Evolutionary conservation across 2,329 filamentous ascomycete species (phyloP), one percentile per base, ranked within the genome.

Genomic region (Hirsutella minnesotensis): DNA sequence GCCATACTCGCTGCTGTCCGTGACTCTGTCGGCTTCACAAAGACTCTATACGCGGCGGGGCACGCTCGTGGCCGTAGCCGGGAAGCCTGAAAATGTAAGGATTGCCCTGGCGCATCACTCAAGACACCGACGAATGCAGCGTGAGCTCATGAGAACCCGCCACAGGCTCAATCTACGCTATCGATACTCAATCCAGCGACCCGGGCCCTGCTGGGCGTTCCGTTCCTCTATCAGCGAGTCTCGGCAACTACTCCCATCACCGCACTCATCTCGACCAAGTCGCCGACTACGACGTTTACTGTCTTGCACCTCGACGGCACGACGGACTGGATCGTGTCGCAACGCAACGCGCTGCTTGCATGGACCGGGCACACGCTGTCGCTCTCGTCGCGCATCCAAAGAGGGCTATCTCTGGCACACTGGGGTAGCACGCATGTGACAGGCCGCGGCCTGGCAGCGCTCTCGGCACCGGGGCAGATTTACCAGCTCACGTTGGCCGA

Each of bases 341-440:
- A 96, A 60, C 77, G 86, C 48, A 83, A 86, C 50, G 88, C 88
- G 2, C 71, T 98, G 42, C 72, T 96, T n/a, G 92, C 92, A 43
- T 98, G 92, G 92, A 95, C 90, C 0, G 92, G 92, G 22, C 86
- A 94, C 59, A 88, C 86, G 1, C 70, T 98, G 43, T 70, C 72
- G 15, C 73, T 92, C 37, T 80, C 79, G 30, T 86, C 89, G 3
- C 81, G 79, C 38, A 70, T 94, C 50, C 89, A 88, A 53, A 74
- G 73, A 36, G 75, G 75, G 49, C 73, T 95, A 57, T 81, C 84
- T 44, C 57, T 95, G 41, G 80, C 87, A 38, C 82, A 95, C 58
- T 96, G 90, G 90, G 92, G 92, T 53, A 92, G 79, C 66, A 89
- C 90, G 12, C 77, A 85, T 49, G 70, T 95, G 46, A 95, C 88